A percentile compares a stretch with the other conserved stretches of the same genome.
Evolutionary conservation across 192 early-diverging fungal genomes (phyloP).

Genomic region (Ambispora gerdemannii): DNA sequence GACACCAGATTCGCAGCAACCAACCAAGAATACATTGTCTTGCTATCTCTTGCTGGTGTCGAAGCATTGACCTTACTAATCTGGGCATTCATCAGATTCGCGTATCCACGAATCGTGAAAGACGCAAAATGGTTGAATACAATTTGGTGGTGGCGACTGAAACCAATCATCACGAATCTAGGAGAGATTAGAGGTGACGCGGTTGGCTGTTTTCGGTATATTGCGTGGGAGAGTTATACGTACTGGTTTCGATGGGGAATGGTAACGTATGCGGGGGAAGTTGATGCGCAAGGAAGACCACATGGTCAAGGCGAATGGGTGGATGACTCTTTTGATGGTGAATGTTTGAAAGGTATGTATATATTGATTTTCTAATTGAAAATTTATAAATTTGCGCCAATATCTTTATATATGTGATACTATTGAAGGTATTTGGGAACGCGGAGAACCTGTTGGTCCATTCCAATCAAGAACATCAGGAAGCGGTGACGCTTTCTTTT

Average conservation of each 20-base stretch:
- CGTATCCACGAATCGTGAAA: slow-evolving; percentile 38
- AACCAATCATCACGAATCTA: slow-evolving; percentile 7
- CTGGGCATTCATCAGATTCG: slow-evolving; percentile 30
- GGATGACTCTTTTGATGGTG: slow-evolving; percentile 41
- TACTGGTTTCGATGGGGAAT: slow-evolving; percentile 29
- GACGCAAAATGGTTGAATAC: slow-evolving; percentile 35
- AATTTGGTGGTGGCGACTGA: slow-evolving; percentile 39
- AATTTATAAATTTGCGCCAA: no score
- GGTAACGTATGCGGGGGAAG: slow-evolving; percentile 41
- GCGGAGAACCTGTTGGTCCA: slow-evolving; percentile 39
- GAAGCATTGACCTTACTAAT: slow-evolving; percentile 32
- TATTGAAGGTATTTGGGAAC: slow-evolving; percentile 39
- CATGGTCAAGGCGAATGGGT: slow-evolving; percentile 45
- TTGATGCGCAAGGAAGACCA: slow-evolving; percentile 37
- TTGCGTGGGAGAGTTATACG: slow-evolving; percentile 40
- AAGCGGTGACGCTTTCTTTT: slow-evolving; percentile 40
- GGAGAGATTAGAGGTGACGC: slow-evolving; percentile 25
- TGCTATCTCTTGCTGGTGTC: slow-evolving; percentile 31
- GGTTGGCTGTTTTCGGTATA: slow-evolving; percentile 37
- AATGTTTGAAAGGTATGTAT: slow-evolving; percentile 37
- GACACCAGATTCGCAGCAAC: neutral
- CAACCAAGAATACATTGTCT: slow-evolving; percentile 28
- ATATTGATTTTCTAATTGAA: no score
- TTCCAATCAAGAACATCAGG: slow-evolving; percentile 42
- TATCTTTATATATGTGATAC: no score